These are phyloP conservation scores for Heliosperma pusillum DNA, from an alignment of 148 eudicot species.

Conservation along the genomic window DNA sequence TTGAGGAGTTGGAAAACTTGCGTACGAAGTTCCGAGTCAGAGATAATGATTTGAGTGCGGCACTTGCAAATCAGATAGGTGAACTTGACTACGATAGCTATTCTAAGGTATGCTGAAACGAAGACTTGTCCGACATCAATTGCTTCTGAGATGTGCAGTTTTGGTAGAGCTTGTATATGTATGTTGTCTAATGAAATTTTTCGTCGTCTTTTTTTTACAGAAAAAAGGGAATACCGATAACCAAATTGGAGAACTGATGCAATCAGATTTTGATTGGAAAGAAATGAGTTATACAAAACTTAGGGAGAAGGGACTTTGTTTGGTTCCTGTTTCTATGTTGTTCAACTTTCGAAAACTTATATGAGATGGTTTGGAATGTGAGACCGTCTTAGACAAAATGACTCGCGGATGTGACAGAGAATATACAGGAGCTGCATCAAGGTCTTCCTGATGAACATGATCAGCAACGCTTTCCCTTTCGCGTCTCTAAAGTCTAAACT, in stretches of 20 bases:
- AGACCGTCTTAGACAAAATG: not conserved
- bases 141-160: not conserved
- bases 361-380: not conserved
- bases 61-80: constrained; percentile 1
- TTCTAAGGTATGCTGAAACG: constrained; percentile 23
- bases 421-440: not conserved
- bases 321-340: constrained; percentile 30
- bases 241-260: constrained; percentile 16
- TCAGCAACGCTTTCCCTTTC: too few relatives aligned
- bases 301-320: constrained; percentile 28
- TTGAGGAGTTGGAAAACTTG: constrained; percentile 10
- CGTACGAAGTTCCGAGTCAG: not conserved
- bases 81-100: not conserved
- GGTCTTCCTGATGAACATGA: too few relatives aligned
- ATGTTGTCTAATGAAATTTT: constrained; percentile 1
- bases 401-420: too few relatives aligned
- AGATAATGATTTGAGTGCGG: constrained; percentile 13
- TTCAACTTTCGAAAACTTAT: not conserved
- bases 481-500: too few relatives aligned
- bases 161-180: not conserved
- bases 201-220: constrained; percentile 7
- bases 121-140: too few relatives aligned
- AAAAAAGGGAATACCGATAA: not conserved
- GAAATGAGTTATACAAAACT: constrained; percentile 17
- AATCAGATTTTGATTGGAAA: constrained; percentile 15